Percentiles rank a stretch among this genome's conserved stretches.
These are phyloP conservation scores for Hypsizygus marmoreus DNA, from an alignment of 768 basidiomycete genomes.

Conservation along the genomic window DNA sequence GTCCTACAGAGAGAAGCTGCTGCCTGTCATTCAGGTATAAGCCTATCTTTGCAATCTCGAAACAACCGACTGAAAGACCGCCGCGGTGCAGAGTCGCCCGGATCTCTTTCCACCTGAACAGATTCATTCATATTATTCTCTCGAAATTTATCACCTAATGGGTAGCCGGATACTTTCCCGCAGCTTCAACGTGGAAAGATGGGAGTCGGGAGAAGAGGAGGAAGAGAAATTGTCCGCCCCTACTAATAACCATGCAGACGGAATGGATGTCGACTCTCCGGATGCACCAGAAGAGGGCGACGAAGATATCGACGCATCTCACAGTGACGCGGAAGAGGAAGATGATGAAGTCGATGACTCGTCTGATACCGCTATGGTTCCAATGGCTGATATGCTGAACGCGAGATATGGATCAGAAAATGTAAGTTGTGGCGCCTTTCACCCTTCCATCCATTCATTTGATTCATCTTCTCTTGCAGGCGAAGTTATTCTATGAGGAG, in stretches of 20 bases:
- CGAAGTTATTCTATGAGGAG: conserved; percentile 82
- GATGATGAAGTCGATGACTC: conserved; percentile 46
- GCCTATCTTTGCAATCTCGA: not conserved
- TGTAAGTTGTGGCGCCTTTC: conserved; percentile 42
- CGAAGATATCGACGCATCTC: conserved; percentile 18
- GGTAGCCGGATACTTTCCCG: conserved; percentile 92
- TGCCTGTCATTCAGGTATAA: conserved; percentile 71
- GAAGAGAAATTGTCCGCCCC: conserved; percentile 22
- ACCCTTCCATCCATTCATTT: conserved; percentile 3
- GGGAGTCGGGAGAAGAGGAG: conserved; percentile 42
- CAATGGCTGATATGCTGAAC: conserved; percentile 95
- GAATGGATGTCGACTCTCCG: conserved; percentile 43
- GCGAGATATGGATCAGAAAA: conserved; percentile 86
- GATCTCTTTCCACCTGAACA: conserved; percentile 67
- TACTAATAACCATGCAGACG: conserved; percentile 35
- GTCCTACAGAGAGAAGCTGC: conserved; percentile 64
- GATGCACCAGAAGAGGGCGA: conserved; percentile 18
- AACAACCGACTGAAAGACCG: conserved; percentile 2
- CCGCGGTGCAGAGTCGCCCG: conserved; percentile 53
- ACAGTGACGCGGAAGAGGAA: conserved; percentile 42
- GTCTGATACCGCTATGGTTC: conserved; percentile 85
- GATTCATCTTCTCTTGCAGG: conserved; percentile 45
- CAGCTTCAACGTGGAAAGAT: conserved; percentile 81
- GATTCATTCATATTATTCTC: conserved; percentile 53
- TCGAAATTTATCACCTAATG: conserved; percentile 81